A percentile compares a stretch with the other conserved stretches of the same genome.
Evolutionary conservation across 495 filamentous ascomycete genomes (phyloP).

Genomic region (Trichoderma virens): DNA sequence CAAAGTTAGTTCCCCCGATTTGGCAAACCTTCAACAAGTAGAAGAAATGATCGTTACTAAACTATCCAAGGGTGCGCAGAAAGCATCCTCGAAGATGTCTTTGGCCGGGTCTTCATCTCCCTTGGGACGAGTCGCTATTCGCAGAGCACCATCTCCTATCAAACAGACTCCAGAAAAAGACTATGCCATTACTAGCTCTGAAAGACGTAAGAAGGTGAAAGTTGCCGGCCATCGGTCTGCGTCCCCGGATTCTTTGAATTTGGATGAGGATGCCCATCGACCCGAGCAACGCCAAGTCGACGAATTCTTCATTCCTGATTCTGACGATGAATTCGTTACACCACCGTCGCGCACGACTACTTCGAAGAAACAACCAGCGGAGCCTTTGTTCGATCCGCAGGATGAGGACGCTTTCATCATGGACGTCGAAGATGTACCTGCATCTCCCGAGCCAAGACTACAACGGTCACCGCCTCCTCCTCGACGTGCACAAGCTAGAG

Average conservation of each 20-base stretch:
- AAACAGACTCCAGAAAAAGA: slow-evolving; percentile 14
- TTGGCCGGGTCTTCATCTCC: neutral
- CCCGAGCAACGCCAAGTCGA: slow-evolving; percentile 9
- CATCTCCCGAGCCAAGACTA: neutral
- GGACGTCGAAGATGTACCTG: slow-evolving; percentile 8
- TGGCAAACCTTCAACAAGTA: too few species aligned
- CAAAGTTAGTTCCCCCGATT: neutral
- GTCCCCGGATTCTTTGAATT: neutral
- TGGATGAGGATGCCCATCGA: neutral
- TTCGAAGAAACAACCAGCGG: neutral
- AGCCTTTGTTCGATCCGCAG: neutral
- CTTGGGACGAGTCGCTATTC: neutral
- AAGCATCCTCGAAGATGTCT: neutral
- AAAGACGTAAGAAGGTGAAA: neutral
- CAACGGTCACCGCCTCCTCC: neutral
- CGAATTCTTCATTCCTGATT: slow-evolving; percentile 36
- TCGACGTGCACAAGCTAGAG: neutral
- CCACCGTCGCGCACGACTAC: slow-evolving; percentile 20
- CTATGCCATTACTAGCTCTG: neutral
- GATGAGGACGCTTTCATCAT: slow-evolving; percentile 14
- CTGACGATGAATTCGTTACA: slow-evolving; percentile 39
- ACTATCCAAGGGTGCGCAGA: neutral
- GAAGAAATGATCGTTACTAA: neutral
- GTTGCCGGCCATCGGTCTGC: neutral
- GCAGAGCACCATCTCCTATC: slow-evolving; percentile 12